Evolutionary conservation across 805 yeast species (phyloP).

Genomic region (Myxozyma neotropica): DNA sequence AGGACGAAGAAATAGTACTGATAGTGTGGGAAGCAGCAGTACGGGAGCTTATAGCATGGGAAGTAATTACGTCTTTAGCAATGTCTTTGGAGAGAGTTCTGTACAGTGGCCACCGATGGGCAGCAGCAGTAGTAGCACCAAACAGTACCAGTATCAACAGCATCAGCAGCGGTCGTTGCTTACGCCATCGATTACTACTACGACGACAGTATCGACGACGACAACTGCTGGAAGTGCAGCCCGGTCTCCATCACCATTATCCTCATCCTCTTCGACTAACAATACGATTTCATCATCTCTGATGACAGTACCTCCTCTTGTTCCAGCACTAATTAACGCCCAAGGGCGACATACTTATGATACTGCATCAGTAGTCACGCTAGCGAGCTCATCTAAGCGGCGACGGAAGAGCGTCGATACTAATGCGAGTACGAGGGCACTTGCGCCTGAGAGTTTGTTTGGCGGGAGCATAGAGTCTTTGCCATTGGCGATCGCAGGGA

Average conservation of each 20-base stretch:
- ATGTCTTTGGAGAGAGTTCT: slow-evolving; percentile 15
- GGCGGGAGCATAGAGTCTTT: slow-evolving; percentile 34
- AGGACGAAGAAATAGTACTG: not conserved
- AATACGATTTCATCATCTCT: slow-evolving; percentile 29
- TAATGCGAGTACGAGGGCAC: slow-evolving; percentile 33
- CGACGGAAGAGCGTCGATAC: slow-evolving; percentile 32
- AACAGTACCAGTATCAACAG: not conserved
- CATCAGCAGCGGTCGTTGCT: not conserved
- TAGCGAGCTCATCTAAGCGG: slow-evolving; percentile 33
- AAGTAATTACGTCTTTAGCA: slow-evolving; percentile 14
- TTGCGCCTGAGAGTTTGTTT: slow-evolving; percentile 32
- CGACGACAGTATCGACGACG: slow-evolving; percentile 9
- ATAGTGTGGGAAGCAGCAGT: not conserved
- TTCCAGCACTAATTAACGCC: not conserved
- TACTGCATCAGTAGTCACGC: slow-evolving; percentile 31
- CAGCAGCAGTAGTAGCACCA: not conserved
- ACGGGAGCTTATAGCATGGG: not conserved
- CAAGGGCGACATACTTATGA: slow-evolving; percentile 13
- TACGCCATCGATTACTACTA: slow-evolving; percentile 1
- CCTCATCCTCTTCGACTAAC: slow-evolving; percentile 27
- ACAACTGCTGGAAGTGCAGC: slow-evolving; percentile 13
- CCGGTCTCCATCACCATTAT: slow-evolving; percentile 21
- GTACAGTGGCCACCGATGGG: not conserved
- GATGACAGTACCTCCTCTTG: slow-evolving; percentile 23
- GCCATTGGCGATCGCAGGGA: slow-evolving; percentile 29